Evolutionary conservation across 495 filamentous ascomycete genomes (phyloP).

Genomic region (Tuber umbilicatum): DNA sequence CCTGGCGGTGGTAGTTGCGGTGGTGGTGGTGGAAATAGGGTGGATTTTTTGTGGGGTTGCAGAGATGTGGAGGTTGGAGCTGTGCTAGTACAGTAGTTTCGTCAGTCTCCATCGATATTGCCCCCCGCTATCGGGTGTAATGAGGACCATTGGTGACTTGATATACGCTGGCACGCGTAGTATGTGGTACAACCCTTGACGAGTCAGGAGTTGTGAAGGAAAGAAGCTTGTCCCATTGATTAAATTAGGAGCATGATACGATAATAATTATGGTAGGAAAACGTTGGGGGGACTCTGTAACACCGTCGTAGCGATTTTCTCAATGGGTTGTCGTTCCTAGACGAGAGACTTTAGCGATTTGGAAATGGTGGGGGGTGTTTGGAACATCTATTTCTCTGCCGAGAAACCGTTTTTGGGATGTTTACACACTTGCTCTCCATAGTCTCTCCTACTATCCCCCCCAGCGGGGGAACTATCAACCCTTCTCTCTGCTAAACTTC

Average conservation of each 20-base stretch:
- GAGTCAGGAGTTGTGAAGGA: not conserved
- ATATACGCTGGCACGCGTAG: not conserved
- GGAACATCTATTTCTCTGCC: not conserved
- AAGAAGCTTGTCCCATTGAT: not conserved
- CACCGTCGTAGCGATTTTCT: not conserved
- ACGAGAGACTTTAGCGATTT: not conserved
- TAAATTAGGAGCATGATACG: not conserved
- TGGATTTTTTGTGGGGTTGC: not conserved
- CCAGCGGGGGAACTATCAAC: not conserved
- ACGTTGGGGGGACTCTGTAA: not conserved
- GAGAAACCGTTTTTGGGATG: not conserved
- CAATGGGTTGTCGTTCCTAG: not conserved
- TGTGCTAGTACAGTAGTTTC: too few species aligned
- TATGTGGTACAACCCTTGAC: not conserved
- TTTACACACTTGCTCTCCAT: not conserved
- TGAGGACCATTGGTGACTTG: not conserved
- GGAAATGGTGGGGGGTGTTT: not conserved
- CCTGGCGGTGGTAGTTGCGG: not conserved
- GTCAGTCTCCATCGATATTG: not conserved
- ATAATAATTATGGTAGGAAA: not conserved
- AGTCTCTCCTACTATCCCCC: not conserved
- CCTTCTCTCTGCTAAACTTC: not conserved
- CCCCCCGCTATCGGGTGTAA: not conserved
- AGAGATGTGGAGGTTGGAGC: not conserved
- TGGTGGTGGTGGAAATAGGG: not conserved